phyloP scores from a whole-genome alignment of 352 stramenopile genomes.

The Phytophthora rubi region DNA sequence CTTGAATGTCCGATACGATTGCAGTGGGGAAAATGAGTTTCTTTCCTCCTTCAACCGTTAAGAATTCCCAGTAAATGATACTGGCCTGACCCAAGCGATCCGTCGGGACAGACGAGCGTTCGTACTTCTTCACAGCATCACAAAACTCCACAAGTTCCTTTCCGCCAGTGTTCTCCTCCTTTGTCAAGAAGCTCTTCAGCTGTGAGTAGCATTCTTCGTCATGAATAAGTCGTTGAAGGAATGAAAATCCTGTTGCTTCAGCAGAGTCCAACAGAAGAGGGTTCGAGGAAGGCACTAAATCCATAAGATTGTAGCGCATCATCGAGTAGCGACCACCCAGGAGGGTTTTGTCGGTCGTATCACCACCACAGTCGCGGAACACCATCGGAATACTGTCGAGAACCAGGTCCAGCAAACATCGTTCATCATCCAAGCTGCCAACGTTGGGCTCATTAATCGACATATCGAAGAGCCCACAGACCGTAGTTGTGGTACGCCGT shows the following conservation, averaged over 20 bases:
- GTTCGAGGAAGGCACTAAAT: conserved; percentile 45
- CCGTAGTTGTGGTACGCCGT: conserved; percentile 41
- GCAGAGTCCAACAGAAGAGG: conserved; percentile 72
- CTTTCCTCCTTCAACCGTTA: conserved; percentile 65
- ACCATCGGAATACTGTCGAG: conserved; percentile 89
- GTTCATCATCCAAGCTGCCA: conserved; percentile 79
- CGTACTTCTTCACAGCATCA: conserved; percentile 85
- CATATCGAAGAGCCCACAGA: conserved; percentile 86
- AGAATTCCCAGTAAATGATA: conserved; percentile 87
- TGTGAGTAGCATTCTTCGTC: conserved; percentile 90
- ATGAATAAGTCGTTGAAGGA: conserved; percentile 87
- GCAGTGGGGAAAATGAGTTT: conserved; percentile 66
- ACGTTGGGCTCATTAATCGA: conserved; percentile 72
- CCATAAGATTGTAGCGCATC: conserved; percentile 76
- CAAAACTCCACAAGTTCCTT: conserved; percentile 85
- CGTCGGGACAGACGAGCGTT: conserved; percentile 67
- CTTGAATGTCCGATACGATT: conserved; percentile 61
- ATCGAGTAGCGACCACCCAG: conserved; percentile 83
- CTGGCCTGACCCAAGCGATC: conserved; percentile 79
- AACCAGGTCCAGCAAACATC: conserved; percentile 79
- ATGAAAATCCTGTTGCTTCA: conserved; percentile 77
- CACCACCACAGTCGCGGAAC: conserved; percentile 84
- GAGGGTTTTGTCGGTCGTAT: conserved; percentile 88
- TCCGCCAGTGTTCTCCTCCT: conserved; percentile 56
- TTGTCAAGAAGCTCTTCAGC: conserved; percentile 75